phyloP scores from a whole-genome alignment of 768 basidiomycete genomes.

The Vararia minispora region DNA sequence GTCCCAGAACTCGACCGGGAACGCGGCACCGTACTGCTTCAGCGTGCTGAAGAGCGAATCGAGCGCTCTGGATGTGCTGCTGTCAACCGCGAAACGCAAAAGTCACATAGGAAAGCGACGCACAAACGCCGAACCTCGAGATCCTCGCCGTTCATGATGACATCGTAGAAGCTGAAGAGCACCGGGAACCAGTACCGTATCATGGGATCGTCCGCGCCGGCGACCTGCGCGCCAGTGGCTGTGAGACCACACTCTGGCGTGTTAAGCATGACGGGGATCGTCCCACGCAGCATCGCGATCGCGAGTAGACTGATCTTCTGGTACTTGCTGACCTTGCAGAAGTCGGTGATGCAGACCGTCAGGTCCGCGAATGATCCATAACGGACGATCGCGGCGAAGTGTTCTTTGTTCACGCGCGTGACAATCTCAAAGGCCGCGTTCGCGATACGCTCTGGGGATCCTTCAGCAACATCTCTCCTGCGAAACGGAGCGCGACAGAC shows the following conservation, averaged over 20 bases:
- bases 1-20: constrained; percentile 93
- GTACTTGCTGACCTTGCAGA: constrained; percentile 98
- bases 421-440: constrained; percentile 95
- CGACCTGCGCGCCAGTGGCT: constrained; percentile 22
- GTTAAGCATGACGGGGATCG: constrained; percentile 86
- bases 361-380: constrained; percentile 94
- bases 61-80: constrained; percentile 58
- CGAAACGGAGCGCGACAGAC: constrained; percentile 27
- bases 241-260: constrained; percentile 55
- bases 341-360: constrained; percentile 96
- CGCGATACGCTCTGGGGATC: constrained; percentile 68
- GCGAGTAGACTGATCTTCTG: constrained; percentile 96
- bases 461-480: constrained; percentile 2
- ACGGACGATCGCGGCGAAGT: constrained; percentile 84
- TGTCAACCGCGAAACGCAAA: constrained; percentile 3
- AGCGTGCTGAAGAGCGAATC: constrained; percentile 92
- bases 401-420: constrained; percentile 78
- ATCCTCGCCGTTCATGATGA: constrained; percentile 99
- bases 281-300: constrained; percentile 90
- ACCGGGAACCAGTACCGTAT: constrained; percentile 97
- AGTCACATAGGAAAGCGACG: constrained; percentile 23
- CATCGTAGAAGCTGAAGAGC: constrained; percentile 96
- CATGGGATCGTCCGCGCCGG: constrained; percentile 69
- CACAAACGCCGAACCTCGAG: constrained; percentile 93
- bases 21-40: constrained; percentile 78